These are phyloP conservation scores for Colletotrichum navitas DNA, from an alignment of 2,329 filamentous ascomycete genomes.

Conservation along the genomic window DNA sequence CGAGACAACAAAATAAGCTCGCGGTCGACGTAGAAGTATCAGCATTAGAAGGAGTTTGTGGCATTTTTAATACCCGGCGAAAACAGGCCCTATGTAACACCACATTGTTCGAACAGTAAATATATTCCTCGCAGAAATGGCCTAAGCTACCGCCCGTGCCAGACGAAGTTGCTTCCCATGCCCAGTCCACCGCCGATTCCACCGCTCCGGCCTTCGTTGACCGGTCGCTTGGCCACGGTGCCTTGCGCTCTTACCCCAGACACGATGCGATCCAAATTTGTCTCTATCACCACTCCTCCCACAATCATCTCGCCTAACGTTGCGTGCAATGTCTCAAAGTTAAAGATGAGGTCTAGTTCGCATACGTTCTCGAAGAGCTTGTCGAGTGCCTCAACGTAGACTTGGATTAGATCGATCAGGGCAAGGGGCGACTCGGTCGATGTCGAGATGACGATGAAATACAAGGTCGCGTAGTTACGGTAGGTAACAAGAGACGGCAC, in stretches of 20 bases:
- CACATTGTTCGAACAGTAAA: constrained; percentile 45
- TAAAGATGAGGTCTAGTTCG: constrained; percentile 98
- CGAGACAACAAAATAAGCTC: constrained; percentile 42
- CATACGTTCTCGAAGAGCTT: constrained; percentile 98
- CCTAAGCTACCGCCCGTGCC: constrained; percentile 56
- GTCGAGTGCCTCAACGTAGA: constrained; percentile 96
- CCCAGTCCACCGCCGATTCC: constrained; percentile 64
- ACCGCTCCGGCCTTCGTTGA: constrained; percentile 73
- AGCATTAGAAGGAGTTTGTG: constrained; percentile 40
- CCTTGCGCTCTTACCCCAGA: constrained; percentile 84
- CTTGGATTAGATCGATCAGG: constrained; percentile 95
- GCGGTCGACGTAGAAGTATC: not conserved
- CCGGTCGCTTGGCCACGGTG: constrained; percentile 81
- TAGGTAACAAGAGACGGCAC: constrained; percentile 96
- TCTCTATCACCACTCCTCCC: constrained; percentile 94
- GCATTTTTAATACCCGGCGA: constrained; percentile 41
- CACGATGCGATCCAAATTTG: constrained; percentile 88
- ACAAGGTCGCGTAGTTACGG: constrained; percentile 97
- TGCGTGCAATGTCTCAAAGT: constrained; percentile 96
- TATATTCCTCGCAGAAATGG: constrained; percentile 26
- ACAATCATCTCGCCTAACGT: constrained; percentile 94
- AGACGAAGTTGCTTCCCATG: constrained; percentile 71
- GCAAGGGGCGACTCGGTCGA: constrained; percentile 96
- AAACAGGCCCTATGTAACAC: constrained; percentile 44
- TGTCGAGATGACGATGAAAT: constrained; percentile 98